Evolutionary conservation across 2,329 filamentous ascomycete species (phyloP), one percentile per base, ranked within the genome.

Genomic region (Fusarium musae): DNA sequence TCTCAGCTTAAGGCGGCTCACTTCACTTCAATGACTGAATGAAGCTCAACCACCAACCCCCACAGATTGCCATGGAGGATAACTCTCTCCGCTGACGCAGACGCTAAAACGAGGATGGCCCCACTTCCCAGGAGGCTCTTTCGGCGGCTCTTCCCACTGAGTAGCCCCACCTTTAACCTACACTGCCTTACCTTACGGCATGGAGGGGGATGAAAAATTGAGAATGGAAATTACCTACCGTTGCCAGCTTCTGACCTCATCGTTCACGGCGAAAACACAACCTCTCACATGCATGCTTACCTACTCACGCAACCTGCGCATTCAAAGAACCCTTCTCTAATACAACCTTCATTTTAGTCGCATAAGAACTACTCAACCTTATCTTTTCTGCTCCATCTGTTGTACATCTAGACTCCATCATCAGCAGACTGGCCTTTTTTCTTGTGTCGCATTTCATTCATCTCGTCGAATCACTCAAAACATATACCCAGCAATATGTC

Each of bases 401-500:
- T 39, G 10, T 30, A 26, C n/a, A 21, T 19, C 30, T 36, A 52
- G 28, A 28, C 54, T 54, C 21, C 50, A 32, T 54, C 30, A 49
- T 42, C n/a, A 9, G 32, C 17, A 26, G 23, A 15, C 47, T 42
- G n/a, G 17, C 32, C n/a, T 30, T 9, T 40, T 36, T 42, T 58
- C 43, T 34, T 23, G 15, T 39, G 28, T 63, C 46, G 8, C 28
- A 23, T 28, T 46, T 26, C 58, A 30, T 60, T 26, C 47, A 40
- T 60, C 37, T n/a, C 36, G 26, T 46, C 37, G 26, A 53, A 44
- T 34, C 49, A 26, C 34, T 40, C 28, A 26, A 26, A 36, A 36
- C 42, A 52, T 12, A 19, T n/a, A 47, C 26, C 26, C 17, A 52
- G 16, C 59, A 54, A 44, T 56, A 90, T 90, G 88, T 88, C 88